A percentile compares a stretch with the other conserved stretches of the same genome.
Conservation (phyloP, 2,329 filamentous ascomycete species). For the Chalaropsis ovoidea region DNA sequence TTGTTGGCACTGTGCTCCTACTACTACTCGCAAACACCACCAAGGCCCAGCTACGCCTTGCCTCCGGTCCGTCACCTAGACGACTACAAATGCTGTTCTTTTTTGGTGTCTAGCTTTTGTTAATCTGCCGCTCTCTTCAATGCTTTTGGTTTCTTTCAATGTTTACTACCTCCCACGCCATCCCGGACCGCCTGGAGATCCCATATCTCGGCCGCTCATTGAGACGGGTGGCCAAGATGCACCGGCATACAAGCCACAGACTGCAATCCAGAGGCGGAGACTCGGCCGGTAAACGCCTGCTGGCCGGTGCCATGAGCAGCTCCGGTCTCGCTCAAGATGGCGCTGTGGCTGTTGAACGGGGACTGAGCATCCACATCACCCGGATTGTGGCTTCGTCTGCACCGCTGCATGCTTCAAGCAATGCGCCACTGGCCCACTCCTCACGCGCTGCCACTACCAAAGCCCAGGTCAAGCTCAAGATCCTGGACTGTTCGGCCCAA, state of each 20-base stretch:
- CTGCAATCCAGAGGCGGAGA: background rate
- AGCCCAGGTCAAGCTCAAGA: slow-evolving; percentile 14
- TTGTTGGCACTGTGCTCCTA: background rate
- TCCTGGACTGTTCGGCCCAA: slow-evolving; percentile 15
- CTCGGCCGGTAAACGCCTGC: no score
- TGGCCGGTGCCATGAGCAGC: background rate
- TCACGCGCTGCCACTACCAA: background rate
- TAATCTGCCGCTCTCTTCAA: background rate
- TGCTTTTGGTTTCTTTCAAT: background rate
- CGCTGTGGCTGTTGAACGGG: background rate
- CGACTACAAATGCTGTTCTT: background rate
- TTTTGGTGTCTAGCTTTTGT: background rate
- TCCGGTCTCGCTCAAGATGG: background rate
- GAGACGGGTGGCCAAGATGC: slow-evolving; percentile 3
- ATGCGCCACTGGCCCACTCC: background rate
- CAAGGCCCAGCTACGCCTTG: background rate
- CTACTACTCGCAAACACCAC: no score
- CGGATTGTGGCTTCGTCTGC: background rate
- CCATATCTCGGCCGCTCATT: slow-evolving; percentile 15
- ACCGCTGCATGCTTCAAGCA: background rate
- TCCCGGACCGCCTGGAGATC: background rate
- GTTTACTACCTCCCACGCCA: background rate
- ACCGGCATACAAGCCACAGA: background rate
- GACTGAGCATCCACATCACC: background rate
- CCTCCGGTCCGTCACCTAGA: background rate